Base-by-base conservation (phyloP, 108 stramenopile species). In the Schizochytrium sp. region DNA sequence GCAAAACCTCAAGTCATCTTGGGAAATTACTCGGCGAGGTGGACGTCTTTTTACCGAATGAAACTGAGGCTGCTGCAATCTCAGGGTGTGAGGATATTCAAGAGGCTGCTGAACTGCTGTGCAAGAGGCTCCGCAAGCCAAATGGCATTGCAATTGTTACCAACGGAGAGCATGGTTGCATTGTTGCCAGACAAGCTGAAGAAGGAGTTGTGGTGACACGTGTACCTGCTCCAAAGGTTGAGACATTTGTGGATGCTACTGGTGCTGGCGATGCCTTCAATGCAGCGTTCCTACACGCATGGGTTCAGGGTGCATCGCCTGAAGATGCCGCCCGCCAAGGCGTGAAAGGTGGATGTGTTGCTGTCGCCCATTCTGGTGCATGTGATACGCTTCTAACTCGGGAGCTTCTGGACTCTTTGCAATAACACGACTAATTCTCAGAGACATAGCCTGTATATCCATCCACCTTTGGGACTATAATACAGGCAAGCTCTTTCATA, bases 261-360 rank as follows among this genome's bases (percentile, higher is more conserved):
- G 76, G 76, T 53, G 76, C 76, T 42, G 76, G 76, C 10, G 76
- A 83, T 53, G 76, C 76, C 50, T 83, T 83, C 28, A 83, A 83
- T 2, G 76, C 76, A 5, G 76, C 50, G 10, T 55, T 55, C 28
- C 53, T 83, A 38, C 76, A 49, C 28, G 50, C 53, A 38, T 83
- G 50, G 76, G 40, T 83, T 12, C 0, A 40, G 4, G 76, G 76
- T 0, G 76, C 47, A n/a, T 55, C 76, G 15, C 53, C 55, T 0
- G 47, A 46, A 28, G 76, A 83, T 5, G 76, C 76, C 53, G 76
- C 76, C 1, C 0, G 76, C 15, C 12, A 83, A 13, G 76, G 76
- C 5, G 53, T 83, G 50, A 10, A 38, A 38, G 76, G 50, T 3
- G 76, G 76, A 47, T 5, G 50, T 2, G 53, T 55, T 13, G 76